Conservation (phyloP, 2,329 filamentous ascomycete genomes). For the Aureobasidium leucospermi region DNA sequence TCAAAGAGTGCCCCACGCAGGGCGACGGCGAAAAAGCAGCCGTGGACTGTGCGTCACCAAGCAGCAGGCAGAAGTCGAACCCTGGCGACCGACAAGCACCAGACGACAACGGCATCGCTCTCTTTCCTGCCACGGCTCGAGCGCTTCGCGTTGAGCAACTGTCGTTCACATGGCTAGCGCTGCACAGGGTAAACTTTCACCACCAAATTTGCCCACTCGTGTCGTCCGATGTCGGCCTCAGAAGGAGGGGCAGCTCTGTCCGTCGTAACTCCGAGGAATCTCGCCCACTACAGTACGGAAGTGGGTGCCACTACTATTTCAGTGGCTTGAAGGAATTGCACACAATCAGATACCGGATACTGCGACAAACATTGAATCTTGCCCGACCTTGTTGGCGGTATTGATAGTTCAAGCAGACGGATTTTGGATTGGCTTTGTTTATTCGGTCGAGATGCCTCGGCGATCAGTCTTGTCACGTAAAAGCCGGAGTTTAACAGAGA, state of each 20-base stretch:
- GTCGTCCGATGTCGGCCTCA: background rate
- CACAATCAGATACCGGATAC: background rate
- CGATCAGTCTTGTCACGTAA: background rate
- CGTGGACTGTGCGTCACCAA: conserved; percentile 4
- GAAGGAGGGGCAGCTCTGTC: background rate
- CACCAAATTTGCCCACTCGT: background rate
- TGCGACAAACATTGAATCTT: background rate
- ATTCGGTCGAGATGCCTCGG: conserved; percentile 1
- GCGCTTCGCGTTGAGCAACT: conserved; percentile 6
- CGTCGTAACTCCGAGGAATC: conserved; percentile 5
- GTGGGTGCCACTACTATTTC: background rate
- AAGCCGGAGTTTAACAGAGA: background rate
- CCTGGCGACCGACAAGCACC: background rate
- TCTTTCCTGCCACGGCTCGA: background rate
- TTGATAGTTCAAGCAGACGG: background rate
- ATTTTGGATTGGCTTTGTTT: background rate
- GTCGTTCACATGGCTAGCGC: conserved; percentile 13
- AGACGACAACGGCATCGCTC: background rate
- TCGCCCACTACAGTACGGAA: background rate
- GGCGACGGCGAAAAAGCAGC: conserved; percentile 11
- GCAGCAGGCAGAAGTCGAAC: background rate
- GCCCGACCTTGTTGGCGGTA: background rate
- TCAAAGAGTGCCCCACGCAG: conserved; percentile 4
- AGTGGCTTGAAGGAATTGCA: background rate
- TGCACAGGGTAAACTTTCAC: background rate